Conservation (phyloP, 306 rosid genomes). For the Fragaria nilgerrensis region DNA sequence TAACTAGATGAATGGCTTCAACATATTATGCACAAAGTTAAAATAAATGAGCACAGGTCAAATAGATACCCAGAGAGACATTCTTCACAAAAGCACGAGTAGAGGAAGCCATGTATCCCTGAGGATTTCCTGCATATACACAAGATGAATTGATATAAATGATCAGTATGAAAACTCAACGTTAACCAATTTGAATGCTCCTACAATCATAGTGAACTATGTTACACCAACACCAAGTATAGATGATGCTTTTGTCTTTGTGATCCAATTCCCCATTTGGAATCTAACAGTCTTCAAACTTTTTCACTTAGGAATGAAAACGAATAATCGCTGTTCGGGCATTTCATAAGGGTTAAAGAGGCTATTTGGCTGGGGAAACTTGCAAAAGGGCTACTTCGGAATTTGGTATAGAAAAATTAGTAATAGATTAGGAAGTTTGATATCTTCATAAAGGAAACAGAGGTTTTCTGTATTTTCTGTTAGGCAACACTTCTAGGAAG, state of each 20-base stretch:
- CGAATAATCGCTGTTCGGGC: neutral
- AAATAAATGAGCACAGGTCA: constrained; percentile 19
- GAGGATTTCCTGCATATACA: constrained; percentile 52
- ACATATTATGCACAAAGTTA: constrained; percentile 14
- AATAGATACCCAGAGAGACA: constrained; percentile 52
- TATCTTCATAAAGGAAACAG: neutral
- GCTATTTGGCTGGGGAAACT: neutral
- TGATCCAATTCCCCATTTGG: neutral
- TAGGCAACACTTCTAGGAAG: neutral
- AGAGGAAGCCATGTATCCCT: constrained; percentile 44
- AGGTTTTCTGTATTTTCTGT: neutral
- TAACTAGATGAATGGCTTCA: constrained; percentile 17
- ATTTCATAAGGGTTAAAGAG: neutral
- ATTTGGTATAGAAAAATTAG: neutral
- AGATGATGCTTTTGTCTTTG: neutral
- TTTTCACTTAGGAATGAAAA: neutral
- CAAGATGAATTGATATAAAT: constrained; percentile 18
- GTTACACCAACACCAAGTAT: neutral
- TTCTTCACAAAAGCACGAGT: constrained; percentile 58
- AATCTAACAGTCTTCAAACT: neutral
- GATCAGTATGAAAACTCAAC: constrained; percentile 9
- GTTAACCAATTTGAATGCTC: constrained; percentile 15
- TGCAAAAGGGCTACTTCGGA: neutral
- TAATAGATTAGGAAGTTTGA: neutral
- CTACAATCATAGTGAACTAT: neutral